Evolutionary conservation across 108 stramenopile genomes (phyloP), one percentile per base, ranked within the genome.

Genomic region (Licmophora abbreviata): DNA sequence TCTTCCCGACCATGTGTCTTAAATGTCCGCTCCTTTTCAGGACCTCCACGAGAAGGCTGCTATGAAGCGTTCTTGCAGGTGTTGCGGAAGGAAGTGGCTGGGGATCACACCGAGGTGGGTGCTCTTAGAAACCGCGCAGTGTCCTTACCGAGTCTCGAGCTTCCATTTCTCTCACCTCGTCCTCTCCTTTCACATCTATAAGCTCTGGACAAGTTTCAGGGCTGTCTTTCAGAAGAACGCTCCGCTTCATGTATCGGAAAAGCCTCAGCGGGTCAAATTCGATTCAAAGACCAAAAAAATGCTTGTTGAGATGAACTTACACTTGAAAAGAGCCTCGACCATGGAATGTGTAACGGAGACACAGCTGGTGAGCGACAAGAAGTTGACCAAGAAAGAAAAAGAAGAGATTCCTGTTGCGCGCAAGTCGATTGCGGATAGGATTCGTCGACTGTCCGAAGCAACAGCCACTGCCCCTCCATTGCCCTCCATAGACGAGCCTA

Each of bases 321-420:
- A 68, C 29, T 40, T 68, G 29, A 66, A 63, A 17, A 46, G 47
- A 24, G 34, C 50, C 7, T 36, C 41, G 28, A 30, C 28, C 3
- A 61, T 63, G 6, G 62, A 64, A 22, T 68, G 56, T 35, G 30
- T 36, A 10, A 20, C 51, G 10, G 59, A 63, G 23, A 59, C 73
- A 20, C 73, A 74, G 40, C 66, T 74, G 37, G 54, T 59, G 20
- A 74, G 61, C 23, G 73, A 74, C 34, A 68, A 56, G 31, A 54
- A 54, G 29, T 17, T 41, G 20, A 26, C 53, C 22, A 54, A 54
- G 38, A 27, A 54, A 54, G 38, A 11, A 40, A 40, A 20, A 40
- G 18, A n/a, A n/a, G n/a, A 20, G 38, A 20, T 40, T 3, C 20
- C 38, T 40, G 3, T 40, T 40, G 38, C 15, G 38, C 18, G 18